phyloP scores from a whole-genome alignment of 2,329 filamentous ascomycete species.

The Allantophomopsis cytisporea region DNA sequence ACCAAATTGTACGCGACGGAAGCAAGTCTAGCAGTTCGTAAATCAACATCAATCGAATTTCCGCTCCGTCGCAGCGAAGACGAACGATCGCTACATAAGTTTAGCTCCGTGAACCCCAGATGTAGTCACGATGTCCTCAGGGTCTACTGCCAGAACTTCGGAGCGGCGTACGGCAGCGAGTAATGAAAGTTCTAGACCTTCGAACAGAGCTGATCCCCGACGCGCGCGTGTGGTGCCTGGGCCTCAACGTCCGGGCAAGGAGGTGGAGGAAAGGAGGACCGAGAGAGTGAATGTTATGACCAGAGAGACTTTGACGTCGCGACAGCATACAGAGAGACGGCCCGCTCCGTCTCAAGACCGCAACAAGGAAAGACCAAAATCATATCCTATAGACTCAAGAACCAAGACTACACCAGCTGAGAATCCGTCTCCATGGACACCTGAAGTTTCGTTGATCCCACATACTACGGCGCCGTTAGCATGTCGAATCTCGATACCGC shows the following conservation, averaged over 20 bases:
- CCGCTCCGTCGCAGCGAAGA: too few species aligned
- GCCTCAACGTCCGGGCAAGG: conserved; percentile 33
- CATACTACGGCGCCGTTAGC: conserved; percentile 41
- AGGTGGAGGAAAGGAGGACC: conserved; percentile 32
- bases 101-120: conserved; percentile 5
- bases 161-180: too few species aligned
- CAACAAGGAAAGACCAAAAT: too few species aligned
- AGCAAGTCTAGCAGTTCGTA: background rate
- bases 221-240: conserved; percentile 33
- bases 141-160: too few species aligned
- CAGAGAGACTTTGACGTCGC: conserved; percentile 45
- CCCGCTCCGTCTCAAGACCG: conserved; percentile 1
- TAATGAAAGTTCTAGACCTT: too few species aligned
- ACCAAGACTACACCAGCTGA: too few species aligned
- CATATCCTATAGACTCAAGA: too few species aligned
- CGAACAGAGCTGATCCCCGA: too few species aligned
- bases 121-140: conserved; percentile 4
- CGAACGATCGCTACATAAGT: background rate
- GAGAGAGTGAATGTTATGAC: conserved; percentile 45
- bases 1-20: too few species aligned
- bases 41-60: background rate
- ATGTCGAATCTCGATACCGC: conserved; percentile 43
- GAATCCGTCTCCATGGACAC: conserved; percentile 48
- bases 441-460: conserved; percentile 60
- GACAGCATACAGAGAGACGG: conserved; percentile 40